Evolutionary conservation across 768 basidiomycete species (phyloP).

Genomic region (Mycena albidolilacea): DNA sequence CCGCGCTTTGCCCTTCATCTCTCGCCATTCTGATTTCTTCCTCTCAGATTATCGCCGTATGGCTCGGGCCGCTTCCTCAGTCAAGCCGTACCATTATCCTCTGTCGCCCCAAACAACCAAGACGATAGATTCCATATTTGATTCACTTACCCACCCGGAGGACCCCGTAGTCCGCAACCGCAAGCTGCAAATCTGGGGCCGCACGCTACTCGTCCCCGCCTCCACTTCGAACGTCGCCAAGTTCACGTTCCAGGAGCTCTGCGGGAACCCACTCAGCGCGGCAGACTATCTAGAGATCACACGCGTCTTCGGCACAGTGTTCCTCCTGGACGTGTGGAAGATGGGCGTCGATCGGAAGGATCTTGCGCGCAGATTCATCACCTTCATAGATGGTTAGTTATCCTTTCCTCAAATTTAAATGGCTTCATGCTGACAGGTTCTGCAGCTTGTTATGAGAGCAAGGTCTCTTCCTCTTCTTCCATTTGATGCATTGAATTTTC

Average conservation of each 20-base stretch:
- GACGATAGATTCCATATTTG: slow-evolving; percentile 67
- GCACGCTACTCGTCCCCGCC: slow-evolving; percentile 83
- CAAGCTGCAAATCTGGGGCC: slow-evolving; percentile 89
- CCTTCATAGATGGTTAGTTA: slow-evolving; percentile 90
- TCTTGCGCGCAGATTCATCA: slow-evolving; percentile 94
- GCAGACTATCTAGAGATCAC: slow-evolving; percentile 98
- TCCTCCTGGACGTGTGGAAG: slow-evolving; percentile 89
- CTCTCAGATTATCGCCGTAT: slow-evolving; percentile 91
- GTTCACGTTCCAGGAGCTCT: slow-evolving; percentile 90
- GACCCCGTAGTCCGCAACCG: slow-evolving; percentile 72
- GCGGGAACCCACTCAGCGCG: slow-evolving; percentile 91
- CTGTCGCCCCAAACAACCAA: slow-evolving; percentile 84
- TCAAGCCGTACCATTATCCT: slow-evolving; percentile 84
- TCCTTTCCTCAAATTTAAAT: not conserved
- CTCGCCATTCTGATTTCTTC: slow-evolving; percentile 15
- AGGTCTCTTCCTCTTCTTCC: slow-evolving; percentile 57
- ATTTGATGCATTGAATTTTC: not conserved
- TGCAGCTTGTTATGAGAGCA: slow-evolving; percentile 92
- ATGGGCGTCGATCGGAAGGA: slow-evolving; percentile 92
- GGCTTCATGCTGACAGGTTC: slow-evolving; percentile 3
- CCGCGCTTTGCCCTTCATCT: slow-evolving; percentile 36
- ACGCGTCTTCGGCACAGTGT: slow-evolving; percentile 88
- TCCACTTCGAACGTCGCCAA: slow-evolving; percentile 86
- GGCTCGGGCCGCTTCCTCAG: slow-evolving; percentile 92
- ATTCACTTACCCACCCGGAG: slow-evolving; percentile 68